These are phyloP conservation scores for Turritis glabra DNA, from an alignment of 345 rosid species.

Conservation along the genomic window DNA sequence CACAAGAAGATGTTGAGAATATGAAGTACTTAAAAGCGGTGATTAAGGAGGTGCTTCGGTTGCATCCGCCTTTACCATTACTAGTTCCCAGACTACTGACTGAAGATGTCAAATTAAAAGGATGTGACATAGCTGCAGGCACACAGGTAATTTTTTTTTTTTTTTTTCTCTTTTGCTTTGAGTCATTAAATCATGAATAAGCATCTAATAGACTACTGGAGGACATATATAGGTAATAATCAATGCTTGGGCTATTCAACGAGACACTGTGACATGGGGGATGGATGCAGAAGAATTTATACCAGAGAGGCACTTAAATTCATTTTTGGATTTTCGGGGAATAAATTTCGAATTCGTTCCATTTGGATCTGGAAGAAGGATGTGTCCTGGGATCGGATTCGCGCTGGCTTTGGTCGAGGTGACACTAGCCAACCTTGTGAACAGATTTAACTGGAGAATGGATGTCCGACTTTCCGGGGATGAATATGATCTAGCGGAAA, in stretches of 20 bases:
- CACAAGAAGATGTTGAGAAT: slow-evolving; percentile 25
- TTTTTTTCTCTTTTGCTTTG: background rate
- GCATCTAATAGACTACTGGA: background rate
- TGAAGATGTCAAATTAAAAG: background rate
- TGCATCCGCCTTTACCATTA: slow-evolving; percentile 38
- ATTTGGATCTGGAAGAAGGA: background rate
- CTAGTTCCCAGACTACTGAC: background rate
- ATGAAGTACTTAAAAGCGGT: slow-evolving; percentile 36
- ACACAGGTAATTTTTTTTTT: background rate
- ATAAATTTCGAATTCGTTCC: background rate
- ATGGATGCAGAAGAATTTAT: slow-evolving; percentile 43
- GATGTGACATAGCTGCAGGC: background rate
- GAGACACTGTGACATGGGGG: slow-evolving; percentile 46
- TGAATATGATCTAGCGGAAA: background rate
- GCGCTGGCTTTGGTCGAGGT: background rate
- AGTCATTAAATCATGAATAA: background rate
- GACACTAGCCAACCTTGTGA: background rate
- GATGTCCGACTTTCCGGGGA: background rate
- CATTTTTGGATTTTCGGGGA: background rate
- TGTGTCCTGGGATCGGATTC: background rate
- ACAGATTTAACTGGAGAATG: background rate
- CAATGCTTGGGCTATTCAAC: slow-evolving; percentile 39
- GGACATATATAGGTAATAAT: background rate
- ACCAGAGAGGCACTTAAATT: slow-evolving; percentile 35
- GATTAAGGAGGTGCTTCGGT: slow-evolving; percentile 36